Conservation (phyloP, 148 eudicot species). For the Arctostaphylos glauca region DNA sequence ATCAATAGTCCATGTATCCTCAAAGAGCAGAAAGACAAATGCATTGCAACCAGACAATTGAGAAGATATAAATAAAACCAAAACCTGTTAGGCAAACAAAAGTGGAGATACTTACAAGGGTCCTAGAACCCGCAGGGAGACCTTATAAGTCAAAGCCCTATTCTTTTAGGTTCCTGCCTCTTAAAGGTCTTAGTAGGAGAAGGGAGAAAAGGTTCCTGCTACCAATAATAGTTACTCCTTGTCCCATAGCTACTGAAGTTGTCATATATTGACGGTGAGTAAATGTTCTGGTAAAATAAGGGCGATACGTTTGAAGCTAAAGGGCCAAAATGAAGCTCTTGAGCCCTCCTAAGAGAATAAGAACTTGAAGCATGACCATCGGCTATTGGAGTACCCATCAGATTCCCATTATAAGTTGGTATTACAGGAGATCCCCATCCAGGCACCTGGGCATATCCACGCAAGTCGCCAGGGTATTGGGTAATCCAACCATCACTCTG, state of each 20-base stretch:
- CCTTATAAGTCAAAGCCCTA: background rate
- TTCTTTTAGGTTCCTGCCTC: background rate
- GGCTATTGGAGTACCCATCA: conserved; percentile 25
- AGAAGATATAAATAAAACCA: background rate
- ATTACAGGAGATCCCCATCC: conserved; percentile 59
- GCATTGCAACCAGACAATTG: background rate
- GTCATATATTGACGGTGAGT: conserved; percentile 48
- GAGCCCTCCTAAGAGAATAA: conserved; percentile 28
- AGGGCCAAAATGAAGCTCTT: conserved; percentile 27
- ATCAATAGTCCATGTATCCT: background rate
- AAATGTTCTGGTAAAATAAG: conserved; percentile 31
- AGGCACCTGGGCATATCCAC: background rate
- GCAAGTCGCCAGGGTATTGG: conserved; percentile 52
- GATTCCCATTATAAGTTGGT: conserved; percentile 36
- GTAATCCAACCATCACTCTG: conserved; percentile 62
- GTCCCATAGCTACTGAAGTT: conserved; percentile 32
- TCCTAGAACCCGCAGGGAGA: background rate
- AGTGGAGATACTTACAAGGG: conserved; percentile 14
- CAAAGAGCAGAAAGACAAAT: background rate
- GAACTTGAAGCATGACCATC: conserved; percentile 43
- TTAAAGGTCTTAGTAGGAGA: background rate
- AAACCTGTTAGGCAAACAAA: background rate
- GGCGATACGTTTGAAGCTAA: conserved; percentile 41
- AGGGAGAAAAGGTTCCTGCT: conserved; percentile 26
- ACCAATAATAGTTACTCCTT: conserved; percentile 44